phyloP scores from a whole-genome alignment of 169 alveolate genomes.

The Perkinsus olseni region DNA sequence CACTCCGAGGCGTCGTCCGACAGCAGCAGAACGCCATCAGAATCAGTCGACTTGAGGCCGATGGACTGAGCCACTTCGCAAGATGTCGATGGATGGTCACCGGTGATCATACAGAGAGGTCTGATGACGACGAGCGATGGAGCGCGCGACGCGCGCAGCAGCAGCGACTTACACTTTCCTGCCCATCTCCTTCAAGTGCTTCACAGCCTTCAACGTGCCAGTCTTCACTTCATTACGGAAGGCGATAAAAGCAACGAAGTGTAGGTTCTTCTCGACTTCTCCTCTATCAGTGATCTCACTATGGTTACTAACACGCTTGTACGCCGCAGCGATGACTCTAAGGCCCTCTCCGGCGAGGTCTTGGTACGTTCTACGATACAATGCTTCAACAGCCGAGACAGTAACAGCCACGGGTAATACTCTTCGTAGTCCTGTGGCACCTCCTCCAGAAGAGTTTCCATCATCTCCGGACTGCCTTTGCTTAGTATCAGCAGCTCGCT shows the following conservation, averaged over 20 bases:
- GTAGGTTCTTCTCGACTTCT: background rate
- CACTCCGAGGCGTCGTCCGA: background rate
- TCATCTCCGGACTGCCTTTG: slow-evolving; percentile 94
- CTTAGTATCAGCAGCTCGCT: slow-evolving; percentile 51
- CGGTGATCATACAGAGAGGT: slow-evolving; percentile 79
- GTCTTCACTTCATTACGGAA: background rate
- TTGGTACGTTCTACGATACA: background rate
- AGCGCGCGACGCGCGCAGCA: background rate
- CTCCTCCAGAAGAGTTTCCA: slow-evolving; percentile 62
- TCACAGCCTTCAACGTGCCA: background rate
- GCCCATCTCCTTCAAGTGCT: background rate
- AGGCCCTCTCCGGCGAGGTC: slow-evolving; percentile 7
- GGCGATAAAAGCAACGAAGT: background rate
- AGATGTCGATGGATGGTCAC: slow-evolving; percentile 96
- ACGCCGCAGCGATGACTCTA: slow-evolving; percentile 52
- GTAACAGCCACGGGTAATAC: slow-evolving; percentile 49
- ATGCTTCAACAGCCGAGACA: background rate
- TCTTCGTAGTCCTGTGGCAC: slow-evolving; percentile 78
- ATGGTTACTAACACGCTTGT: slow-evolving; percentile 19
- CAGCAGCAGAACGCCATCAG: background rate
- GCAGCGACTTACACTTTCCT: background rate
- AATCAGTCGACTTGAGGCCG: slow-evolving; percentile 26
- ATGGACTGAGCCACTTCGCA: slow-evolving; percentile 85
- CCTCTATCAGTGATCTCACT: background rate
- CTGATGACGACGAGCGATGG: background rate